These are phyloP conservation scores for Metarhizium humberi DNA, from an alignment of 2,329 filamentous ascomycete genomes.

Conservation along the genomic window DNA sequence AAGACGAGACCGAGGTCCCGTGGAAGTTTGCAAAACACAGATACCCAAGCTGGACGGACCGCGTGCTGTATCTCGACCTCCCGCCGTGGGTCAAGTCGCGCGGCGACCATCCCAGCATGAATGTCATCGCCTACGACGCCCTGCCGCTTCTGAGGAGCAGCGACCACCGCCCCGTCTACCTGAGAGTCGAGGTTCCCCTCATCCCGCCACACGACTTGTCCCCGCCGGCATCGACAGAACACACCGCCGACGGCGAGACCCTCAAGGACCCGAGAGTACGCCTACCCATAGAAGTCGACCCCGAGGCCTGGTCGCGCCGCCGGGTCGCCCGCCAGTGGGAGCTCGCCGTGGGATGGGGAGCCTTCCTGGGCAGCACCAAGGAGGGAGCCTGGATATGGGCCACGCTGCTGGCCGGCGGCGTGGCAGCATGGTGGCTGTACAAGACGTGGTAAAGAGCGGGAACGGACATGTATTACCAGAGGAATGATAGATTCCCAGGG, in stretches of 20 bases:
- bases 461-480: neutral
- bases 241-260: constrained; percentile 7
- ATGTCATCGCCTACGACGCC: constrained; percentile 60
- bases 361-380: constrained; percentile 44
- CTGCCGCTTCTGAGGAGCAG: constrained; percentile 73
- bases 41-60: constrained; percentile 90
- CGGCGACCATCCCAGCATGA: constrained; percentile 22
- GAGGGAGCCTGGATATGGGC: constrained; percentile 37
- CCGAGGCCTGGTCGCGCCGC: constrained; percentile 44
- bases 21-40: constrained; percentile 75
- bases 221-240: constrained; percentile 17
- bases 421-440: constrained; percentile 37
- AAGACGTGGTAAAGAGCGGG: constrained; percentile 1
- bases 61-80: constrained; percentile 67
- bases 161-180: constrained; percentile 78
- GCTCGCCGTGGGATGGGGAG: constrained; percentile 42
- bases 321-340: constrained; percentile 35
- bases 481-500: neutral
- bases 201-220: constrained; percentile 30
- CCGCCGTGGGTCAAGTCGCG: constrained; percentile 38
- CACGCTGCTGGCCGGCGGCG: constrained; percentile 30
- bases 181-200: constrained; percentile 60
- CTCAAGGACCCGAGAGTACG: constrained; percentile 31
- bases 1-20: constrained; percentile 26
- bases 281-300: constrained; percentile 43